Percentiles rank a stretch among this genome's conserved stretches.
Conservation (phyloP, 345 rosid species). For the Dipteronia sinensis region DNA sequence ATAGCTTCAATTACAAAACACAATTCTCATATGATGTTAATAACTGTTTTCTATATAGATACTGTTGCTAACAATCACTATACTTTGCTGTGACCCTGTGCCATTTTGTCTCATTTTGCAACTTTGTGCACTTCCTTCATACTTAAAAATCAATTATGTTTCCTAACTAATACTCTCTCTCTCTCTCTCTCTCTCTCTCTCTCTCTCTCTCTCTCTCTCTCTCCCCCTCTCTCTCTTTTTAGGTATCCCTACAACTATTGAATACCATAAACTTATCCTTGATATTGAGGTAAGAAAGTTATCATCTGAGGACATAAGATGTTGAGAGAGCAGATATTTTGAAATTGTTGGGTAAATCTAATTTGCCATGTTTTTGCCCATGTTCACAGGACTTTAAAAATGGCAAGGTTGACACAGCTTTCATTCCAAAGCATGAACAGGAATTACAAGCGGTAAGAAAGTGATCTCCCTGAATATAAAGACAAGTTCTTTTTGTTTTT, state of each 20-base stretch:
- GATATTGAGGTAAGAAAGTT: slow-evolving; percentile 73
- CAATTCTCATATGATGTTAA: neutral
- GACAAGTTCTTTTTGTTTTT: neutral
- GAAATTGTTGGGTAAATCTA: slow-evolving; percentile 4
- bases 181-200: slow-evolving; percentile 19
- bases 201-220: slow-evolving; percentile 23
- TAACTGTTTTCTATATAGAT: neutral
- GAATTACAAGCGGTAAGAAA: slow-evolving; percentile 75
- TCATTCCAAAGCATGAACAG: slow-evolving; percentile 91
- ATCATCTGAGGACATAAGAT: neutral
- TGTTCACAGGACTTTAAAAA: slow-evolving; percentile 81
- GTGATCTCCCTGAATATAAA: slow-evolving; percentile 13
- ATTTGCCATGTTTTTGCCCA: slow-evolving; percentile 8
- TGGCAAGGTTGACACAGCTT: slow-evolving; percentile 98
- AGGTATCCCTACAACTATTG: slow-evolving; percentile 96
- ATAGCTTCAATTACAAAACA: neutral
- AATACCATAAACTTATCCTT: slow-evolving; percentile 95
- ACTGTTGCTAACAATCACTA: neutral
- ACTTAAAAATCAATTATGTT: neutral
- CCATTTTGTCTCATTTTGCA: neutral
- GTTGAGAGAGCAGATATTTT: neutral
- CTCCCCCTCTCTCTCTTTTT: slow-evolving; percentile 23
- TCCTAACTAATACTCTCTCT: slow-evolving; percentile 11
- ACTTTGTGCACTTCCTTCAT: neutral
- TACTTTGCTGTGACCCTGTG: neutral